Percentiles rank a stretch among this genome's conserved stretches.
Conservation (phyloP, 192 early-diverging fungal species). For the Backusella mclennaniae region DNA sequence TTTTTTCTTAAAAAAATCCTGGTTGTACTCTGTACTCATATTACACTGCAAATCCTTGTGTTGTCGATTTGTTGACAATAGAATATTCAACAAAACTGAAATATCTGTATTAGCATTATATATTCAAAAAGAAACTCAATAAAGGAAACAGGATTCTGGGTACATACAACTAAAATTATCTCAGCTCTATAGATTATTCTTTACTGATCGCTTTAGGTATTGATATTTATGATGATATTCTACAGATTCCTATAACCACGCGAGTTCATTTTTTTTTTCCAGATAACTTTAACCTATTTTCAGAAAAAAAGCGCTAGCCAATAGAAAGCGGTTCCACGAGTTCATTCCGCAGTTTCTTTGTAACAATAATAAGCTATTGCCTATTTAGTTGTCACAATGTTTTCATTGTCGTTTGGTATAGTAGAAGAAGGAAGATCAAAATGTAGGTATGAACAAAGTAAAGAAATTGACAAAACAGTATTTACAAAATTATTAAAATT, state of each 20-base stretch:
- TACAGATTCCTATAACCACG: background rate
- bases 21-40: background rate
- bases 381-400: background rate
- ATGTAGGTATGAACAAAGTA: background rate
- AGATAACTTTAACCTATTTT: constrained; percentile 3
- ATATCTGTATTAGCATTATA: background rate
- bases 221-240: background rate
- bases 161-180: background rate
- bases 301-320: background rate
- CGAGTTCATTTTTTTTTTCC: background rate
- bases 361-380: background rate
- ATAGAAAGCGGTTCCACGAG: background rate
- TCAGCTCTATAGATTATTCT: background rate
- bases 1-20: background rate
- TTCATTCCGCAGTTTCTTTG: background rate
- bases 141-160: background rate
- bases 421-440: background rate
- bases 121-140: background rate
- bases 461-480: background rate
- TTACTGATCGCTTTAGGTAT: background rate
- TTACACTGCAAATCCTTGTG: background rate
- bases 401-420: background rate
- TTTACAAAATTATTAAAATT: background rate
- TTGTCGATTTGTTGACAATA: background rate
- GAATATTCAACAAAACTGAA: background rate